Base-by-base conservation (phyloP, 2,329 filamentous ascomycete genomes). In the Ascochyta pisi region DNA sequence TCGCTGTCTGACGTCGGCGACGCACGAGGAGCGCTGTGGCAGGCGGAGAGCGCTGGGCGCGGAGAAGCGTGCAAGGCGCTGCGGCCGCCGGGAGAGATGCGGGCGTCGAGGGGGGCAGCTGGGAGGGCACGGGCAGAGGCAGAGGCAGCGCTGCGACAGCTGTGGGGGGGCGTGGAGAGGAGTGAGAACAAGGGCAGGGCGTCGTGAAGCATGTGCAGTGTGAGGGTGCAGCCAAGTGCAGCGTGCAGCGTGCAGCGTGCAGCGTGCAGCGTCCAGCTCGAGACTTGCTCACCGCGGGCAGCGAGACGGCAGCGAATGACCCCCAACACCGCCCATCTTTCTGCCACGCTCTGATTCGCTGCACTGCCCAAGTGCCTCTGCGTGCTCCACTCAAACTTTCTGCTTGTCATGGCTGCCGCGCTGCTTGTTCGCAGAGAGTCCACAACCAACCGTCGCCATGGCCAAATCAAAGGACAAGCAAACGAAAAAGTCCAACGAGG, bases 371-470 rank as follows among this genome's bases (percentile, higher is more conserved):
- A 37, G 44, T 16, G 16, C 33, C n/a, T 45, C 8, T 22, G 22
- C 13, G 39, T 16, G 39, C 43, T 67, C 66, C 68, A 70, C 69
- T 67, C 60, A 73, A 73, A 73, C 62, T 65, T 73, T 73, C 53
- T 56, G 38, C 38, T 42, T 19, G 42, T 68, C 61, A 50, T 50
- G 46, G 49, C 45, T 49, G 54, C 49, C 49, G 26, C 26, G 44
- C 45, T 53, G 54, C 50, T 49, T 33, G 50, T 45, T 38, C 38
- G 42, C 42, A 38, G 31, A 35, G 6, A 39, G 16, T 39, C 31
- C 26, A 39, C 47, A 47, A 27, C 9, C 48, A 34, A 39, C 35
- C 38, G 7, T 23, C 53, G 56, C 66, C 45, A 76, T 75, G 74
- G 69, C 64, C 49, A 76, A 74, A 58, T 65, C 71, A 61, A 65